phyloP scores from a whole-genome alignment of 345 rosid genomes.

The Moringa oleifera region DNA sequence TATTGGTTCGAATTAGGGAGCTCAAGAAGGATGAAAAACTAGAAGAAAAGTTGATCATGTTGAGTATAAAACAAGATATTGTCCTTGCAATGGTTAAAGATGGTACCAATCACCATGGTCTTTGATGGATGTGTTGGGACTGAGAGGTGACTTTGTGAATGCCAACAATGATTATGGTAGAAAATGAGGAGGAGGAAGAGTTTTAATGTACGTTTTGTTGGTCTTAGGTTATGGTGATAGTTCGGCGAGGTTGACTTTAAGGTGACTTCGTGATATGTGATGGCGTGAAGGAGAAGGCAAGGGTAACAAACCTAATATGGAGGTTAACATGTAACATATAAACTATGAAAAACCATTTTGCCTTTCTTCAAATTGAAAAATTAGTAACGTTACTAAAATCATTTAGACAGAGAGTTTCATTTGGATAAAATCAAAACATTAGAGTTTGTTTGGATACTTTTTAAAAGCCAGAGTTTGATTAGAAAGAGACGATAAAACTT shows the following conservation, averaged over 20 bases:
- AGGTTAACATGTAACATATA: too few species aligned
- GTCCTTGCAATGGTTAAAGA: slow-evolving; percentile 71
- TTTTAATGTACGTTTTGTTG: slow-evolving; percentile 12
- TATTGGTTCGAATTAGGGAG: slow-evolving; percentile 61
- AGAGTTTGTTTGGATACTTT: too few species aligned
- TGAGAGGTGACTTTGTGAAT: background rate
- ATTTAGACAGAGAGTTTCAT: too few species aligned
- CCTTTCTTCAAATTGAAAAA: too few species aligned
- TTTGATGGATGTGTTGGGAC: slow-evolving; percentile 54
- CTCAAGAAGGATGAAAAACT: slow-evolving; percentile 65
- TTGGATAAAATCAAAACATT: too few species aligned
- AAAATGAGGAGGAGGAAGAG: slow-evolving; percentile 25
- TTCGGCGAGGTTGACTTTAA: slow-evolving; percentile 43
- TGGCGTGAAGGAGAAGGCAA: too few species aligned
- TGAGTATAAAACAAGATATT: slow-evolving; percentile 89
- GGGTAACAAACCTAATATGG: too few species aligned
- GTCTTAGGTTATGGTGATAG: background rate
- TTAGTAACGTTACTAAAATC: too few species aligned
- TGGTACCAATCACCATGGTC: slow-evolving; percentile 80
- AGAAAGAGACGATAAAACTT: too few species aligned
- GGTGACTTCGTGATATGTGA: too few species aligned
- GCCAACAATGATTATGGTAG: slow-evolving; percentile 15
- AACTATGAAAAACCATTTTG: too few species aligned
- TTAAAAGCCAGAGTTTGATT: too few species aligned
- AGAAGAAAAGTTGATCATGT: slow-evolving; percentile 61